Conservation (phyloP, 73 alveolate genomes). For the Blepharisma stoltei region DNA sequence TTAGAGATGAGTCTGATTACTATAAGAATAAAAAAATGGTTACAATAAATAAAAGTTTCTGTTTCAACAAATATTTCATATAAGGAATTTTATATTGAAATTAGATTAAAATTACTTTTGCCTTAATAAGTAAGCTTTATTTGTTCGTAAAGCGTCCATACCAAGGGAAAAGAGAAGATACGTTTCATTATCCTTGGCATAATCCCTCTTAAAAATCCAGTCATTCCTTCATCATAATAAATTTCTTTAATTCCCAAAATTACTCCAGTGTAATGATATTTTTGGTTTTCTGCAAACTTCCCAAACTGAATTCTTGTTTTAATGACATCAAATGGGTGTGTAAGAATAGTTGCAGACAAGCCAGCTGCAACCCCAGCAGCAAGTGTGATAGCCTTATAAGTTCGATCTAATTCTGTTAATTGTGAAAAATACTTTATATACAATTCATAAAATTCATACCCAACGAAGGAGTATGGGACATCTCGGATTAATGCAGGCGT, state of each 20-base stretch:
- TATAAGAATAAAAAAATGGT: too few species aligned
- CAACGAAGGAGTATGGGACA: constrained; percentile 58
- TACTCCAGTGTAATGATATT: neutral
- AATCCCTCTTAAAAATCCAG: constrained; percentile 10
- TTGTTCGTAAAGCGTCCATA: constrained; percentile 22
- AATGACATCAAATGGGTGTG: constrained; percentile 33
- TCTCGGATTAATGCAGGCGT: constrained; percentile 45
- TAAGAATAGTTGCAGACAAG: constrained; percentile 20
- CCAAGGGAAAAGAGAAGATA: constrained; percentile 17
- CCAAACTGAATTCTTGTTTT: constrained; percentile 17
- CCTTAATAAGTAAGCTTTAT: neutral
- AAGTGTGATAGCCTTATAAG: neutral
- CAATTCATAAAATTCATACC: constrained; percentile 45
- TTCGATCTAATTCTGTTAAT: constrained; percentile 1
- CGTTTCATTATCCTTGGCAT: neutral
- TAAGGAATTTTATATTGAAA: too few species aligned
- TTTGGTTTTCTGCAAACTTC: neutral
- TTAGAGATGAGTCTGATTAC: too few species aligned
- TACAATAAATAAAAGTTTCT: too few species aligned
- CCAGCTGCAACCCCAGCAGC: constrained; percentile 27
- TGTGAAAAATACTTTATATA: neutral
- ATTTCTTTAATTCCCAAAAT: neutral
- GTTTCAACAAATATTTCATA: too few species aligned
- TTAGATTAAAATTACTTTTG: neutral
- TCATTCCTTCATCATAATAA: constrained; percentile 9